Base-by-base conservation (phyloP, 2,329 filamentous ascomycete species). In the Fusarium torreyae region DNA sequence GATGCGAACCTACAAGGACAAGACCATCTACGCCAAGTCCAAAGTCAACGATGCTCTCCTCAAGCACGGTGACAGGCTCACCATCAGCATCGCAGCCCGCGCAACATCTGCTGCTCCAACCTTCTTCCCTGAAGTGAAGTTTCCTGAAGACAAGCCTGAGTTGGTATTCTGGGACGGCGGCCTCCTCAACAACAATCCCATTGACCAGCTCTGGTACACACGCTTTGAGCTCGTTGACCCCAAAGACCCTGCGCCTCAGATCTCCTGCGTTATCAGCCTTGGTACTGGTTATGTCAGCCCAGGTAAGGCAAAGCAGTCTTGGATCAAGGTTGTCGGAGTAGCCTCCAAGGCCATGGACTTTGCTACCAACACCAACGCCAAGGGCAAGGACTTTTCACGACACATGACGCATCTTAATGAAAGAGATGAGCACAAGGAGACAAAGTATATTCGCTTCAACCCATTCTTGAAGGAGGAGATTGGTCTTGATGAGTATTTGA, bases 141-240 rank as follows among this genome's bases (percentile, higher is more conserved):
- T 70, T 4, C 66, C 54, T 0, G 55, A 66, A 6, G 54, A 49
- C 0, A 68, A 51, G 13, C 53, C 58, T 2, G 50, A 68, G 7
- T 11, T 71, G 4, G 45, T 48, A 0, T 71, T 71, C 6, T 69
- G 65, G 69, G 69, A 71, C 3, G 69, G 69, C 1, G 69, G 68
- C 1, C 69, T 71, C 3, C 52, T 71, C 0, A 71, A 71, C 24
- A 71, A 71, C 10, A 71, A 71, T 24, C 68, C 68, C 0, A 71
- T 71, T 3, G 69, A 69, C 6, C 69, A 71, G 5, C 38, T 71
- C 2, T 71, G 69, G 68, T 71, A 69, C 52, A 45, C 65, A 6
- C 45, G 69, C 18, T 71, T 61, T 11, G 69, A 71, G 45, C 66
- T 71, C 0, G 56, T 69, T n/a, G 22, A 58, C 1, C 38, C 61